A percentile compares a stretch with the other conserved stretches of the same genome.
Evolutionary conservation across 345 rosid species (phyloP).

Genomic region (Erysimum cheiranthoides): DNA sequence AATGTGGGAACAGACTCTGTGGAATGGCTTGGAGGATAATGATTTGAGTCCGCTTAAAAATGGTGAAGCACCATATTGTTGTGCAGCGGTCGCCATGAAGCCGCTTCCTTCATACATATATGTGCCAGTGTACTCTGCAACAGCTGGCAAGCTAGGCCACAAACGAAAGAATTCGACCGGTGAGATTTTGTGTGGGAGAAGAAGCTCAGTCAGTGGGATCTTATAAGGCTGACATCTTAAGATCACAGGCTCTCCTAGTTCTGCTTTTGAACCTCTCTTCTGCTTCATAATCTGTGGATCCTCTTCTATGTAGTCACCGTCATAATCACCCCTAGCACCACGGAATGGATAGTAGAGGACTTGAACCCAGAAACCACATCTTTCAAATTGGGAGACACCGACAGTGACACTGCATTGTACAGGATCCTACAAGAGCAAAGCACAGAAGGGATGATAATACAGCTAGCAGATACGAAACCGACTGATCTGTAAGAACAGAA

Average conservation of each 20-base stretch:
- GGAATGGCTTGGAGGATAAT: conserved; percentile 91
- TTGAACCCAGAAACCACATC: conserved; percentile 97
- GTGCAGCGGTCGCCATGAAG: conserved; percentile 98
- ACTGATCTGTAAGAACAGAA: conserved; percentile 18
- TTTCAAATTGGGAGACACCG: conserved; percentile 95
- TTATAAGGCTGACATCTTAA: conserved; percentile 97
- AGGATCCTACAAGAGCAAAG: conserved; percentile 70
- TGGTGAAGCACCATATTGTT: conserved; percentile 95
- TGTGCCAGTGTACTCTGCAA: conserved; percentile 86
- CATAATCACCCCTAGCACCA: conserved; percentile 89
- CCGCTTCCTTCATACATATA: conserved; percentile 96
- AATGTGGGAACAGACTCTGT: conserved; percentile 89
- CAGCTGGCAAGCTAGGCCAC: conserved; percentile 98
- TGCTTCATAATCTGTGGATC: conserved; percentile 84
- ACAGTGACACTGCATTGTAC: conserved; percentile 92
- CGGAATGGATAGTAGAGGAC: conserved; percentile 93
- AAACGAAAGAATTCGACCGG: conserved; percentile 98
- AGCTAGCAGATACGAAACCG: neutral
- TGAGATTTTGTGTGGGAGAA: conserved; percentile 90
- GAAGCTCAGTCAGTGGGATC: conserved; percentile 94
- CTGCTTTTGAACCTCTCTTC: conserved; percentile 81
- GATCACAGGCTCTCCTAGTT: conserved; percentile 96
- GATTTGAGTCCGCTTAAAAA: conserved; percentile 90
- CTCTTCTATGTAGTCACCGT: conserved; percentile 87
- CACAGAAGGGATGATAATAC: conserved; percentile 18